Evolutionary conservation across 140 eudicot genomes (phyloP), one percentile per base, ranked within the genome.

Genomic region (Erigeron philadelphicus): DNA sequence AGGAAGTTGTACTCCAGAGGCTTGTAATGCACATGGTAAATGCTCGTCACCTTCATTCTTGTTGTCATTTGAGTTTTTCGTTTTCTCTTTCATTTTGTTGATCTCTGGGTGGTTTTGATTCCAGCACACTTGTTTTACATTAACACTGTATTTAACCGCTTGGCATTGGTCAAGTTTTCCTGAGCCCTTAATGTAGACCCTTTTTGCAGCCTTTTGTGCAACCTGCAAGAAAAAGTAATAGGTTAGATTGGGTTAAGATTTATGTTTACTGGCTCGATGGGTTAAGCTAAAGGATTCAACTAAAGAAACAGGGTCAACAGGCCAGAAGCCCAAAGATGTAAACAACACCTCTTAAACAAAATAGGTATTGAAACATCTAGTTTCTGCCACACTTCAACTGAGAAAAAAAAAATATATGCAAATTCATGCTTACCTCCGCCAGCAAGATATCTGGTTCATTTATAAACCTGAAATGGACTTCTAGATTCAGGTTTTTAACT

Each of bases 111-210:
- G 69, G 68, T 71, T 79, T 49, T 76, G 77, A 53, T 92, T 83
- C 90, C 95, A 87, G 31, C 82, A 72, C 13, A 94, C 96, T 61
- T 88, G 88, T 59, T 84, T 89, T 17, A 86, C 99, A 41, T 78
- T 83, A 16, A 75, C 88, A 13, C 83, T 89, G 74, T 82, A 80
- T 56, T 81, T 67, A 7, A 89, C 86, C 17, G 80, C 67, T 73
- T 70, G 87, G 62, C 99, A 94, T 40, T 87, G 83, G 62, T 83
- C 89, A 13, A 94, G 90, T 70, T 83, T 81, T 50, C 99, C 97
- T 0, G 91, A 81, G 43, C 85, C 84, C 75, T 69, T 83, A 38
- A 94, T 72, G 62, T 58, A 78, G 9, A 94, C 99, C 58, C 80
- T 89, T 80, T 94, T 87, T 50, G 95, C 95, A 56, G 83, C 75